Evolutionary conservation across 2,329 filamentous ascomycete genomes (phyloP).

Genomic region (Stagonosporopsis rhizophila): DNA sequence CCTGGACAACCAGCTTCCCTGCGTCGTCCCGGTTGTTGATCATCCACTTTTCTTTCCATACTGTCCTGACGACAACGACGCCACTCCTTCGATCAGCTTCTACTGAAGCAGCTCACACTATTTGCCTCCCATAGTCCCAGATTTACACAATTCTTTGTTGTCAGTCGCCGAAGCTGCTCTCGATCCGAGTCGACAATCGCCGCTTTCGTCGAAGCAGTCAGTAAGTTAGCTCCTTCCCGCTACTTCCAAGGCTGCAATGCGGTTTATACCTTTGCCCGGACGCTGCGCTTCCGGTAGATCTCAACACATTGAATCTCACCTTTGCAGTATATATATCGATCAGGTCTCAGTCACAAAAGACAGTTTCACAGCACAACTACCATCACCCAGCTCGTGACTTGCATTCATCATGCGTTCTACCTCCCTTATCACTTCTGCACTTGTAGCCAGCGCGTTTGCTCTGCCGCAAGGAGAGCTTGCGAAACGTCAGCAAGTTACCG

Average conservation of each 20-base stretch:
- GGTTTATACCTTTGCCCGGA: slow-evolving; percentile 6
- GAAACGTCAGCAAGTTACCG: slow-evolving; percentile 33
- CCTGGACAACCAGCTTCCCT: slow-evolving; percentile 7
- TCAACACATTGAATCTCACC: neutral
- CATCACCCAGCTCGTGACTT: slow-evolving; percentile 12
- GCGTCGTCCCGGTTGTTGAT: neutral
- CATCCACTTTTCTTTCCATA: neutral
- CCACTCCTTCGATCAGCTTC: slow-evolving; percentile 4
- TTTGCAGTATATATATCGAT: slow-evolving; percentile 16
- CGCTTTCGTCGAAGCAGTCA: slow-evolving; percentile 18
- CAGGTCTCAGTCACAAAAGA: neutral
- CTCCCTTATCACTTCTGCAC: slow-evolving; percentile 32
- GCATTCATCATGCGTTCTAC: slow-evolving; percentile 38
- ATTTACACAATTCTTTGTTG: slow-evolving; percentile 7
- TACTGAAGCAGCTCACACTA: neutral
- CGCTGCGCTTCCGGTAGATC: slow-evolving; percentile 14
- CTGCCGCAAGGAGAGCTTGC: slow-evolving; percentile 27
- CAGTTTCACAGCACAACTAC: slow-evolving; percentile 5
- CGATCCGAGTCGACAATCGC: slow-evolving; percentile 9
- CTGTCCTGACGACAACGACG: slow-evolving; percentile 13
- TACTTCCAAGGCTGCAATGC: slow-evolving; percentile 7
- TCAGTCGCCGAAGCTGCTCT: slow-evolving; percentile 15
- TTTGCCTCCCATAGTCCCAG: neutral
- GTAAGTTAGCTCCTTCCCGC: slow-evolving; percentile 7
- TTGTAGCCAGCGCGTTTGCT: slow-evolving; percentile 37